phyloP scores from a whole-genome alignment of 164 flowering plant genomes.

The Nymphaea thermarum region DNA sequence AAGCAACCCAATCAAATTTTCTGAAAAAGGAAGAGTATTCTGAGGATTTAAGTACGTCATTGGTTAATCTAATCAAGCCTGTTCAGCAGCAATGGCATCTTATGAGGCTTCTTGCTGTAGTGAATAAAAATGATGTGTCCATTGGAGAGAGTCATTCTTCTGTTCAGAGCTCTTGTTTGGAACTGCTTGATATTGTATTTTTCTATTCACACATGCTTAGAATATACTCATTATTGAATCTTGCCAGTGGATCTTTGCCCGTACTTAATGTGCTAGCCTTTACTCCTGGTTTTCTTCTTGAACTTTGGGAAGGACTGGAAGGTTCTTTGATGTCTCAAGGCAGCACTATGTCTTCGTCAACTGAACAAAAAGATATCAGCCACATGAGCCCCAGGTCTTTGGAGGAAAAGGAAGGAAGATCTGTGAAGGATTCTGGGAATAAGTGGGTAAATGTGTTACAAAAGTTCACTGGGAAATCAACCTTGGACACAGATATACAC shows the following conservation, averaged over 20 bases:
- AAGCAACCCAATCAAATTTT: slow-evolving; percentile 6
- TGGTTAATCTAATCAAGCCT: slow-evolving; percentile 50
- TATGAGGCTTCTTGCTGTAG: slow-evolving; percentile 34
- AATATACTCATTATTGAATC: slow-evolving; percentile 54
- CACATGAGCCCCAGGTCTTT: slow-evolving; percentile 12
- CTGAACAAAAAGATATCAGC: slow-evolving; percentile 6
- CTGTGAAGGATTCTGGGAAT: slow-evolving; percentile 40
- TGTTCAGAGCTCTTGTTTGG: slow-evolving; percentile 9
- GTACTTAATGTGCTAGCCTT: slow-evolving; percentile 87
- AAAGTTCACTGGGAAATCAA: slow-evolving; percentile 62
- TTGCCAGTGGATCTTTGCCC: slow-evolving; percentile 47
- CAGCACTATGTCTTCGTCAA: slow-evolving; percentile 1
- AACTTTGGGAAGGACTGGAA: slow-evolving; percentile 62
- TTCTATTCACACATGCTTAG: slow-evolving; percentile 69
- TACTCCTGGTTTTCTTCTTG: slow-evolving; percentile 69
- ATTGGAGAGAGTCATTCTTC: slow-evolving; percentile 6
- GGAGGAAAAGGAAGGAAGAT: slow-evolving; percentile 31
- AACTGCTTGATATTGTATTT: slow-evolving; percentile 50
- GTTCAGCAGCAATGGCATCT: slow-evolving; percentile 90
- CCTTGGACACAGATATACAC: slow-evolving; percentile 16
- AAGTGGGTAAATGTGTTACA: slow-evolving; percentile 67
- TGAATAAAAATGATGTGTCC: slow-evolving; percentile 17
- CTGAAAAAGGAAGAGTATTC: slow-evolving; percentile 14
- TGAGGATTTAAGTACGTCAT: slow-evolving; percentile 28
- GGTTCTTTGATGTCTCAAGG: slow-evolving; percentile 27